Base-by-base conservation (phyloP, 2,329 filamentous ascomycete species). In the Achaetomium macrosporum region DNA sequence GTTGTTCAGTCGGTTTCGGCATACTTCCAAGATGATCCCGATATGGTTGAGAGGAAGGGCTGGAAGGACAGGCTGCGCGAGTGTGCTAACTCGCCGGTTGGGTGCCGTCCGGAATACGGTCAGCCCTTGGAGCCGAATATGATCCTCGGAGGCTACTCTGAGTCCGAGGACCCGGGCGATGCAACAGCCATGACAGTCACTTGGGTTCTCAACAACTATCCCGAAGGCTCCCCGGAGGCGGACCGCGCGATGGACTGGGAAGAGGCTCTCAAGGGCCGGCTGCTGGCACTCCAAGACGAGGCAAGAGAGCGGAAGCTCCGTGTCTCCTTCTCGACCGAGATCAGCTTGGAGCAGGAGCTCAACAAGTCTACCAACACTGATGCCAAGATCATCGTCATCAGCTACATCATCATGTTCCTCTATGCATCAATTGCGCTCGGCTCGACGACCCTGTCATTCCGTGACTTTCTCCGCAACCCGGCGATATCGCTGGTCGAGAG, bases 351-450 rank as follows among this genome's bases (percentile, higher is more conserved):
- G 67, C 81, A 96, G 66, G 93, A 99, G 66, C 77, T 99, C 53
- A 99, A 96, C 75, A 96, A 97, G 72, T 95, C 90, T 36, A 96
- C 90, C 46, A 99, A 99, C 69, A 97, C 93, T 0, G 93, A 99
- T 69, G 95, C 92, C 42, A 96, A 92, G 69, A 99, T 99, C 63
- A 84, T 99, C 20, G 83, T 92, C 50, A 86, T 99, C 70, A 97
- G 92, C 76, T 99, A 99, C 71, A 79, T 97, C 58, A 89, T 96
- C 73, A 99, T 99, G 93, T 99, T 99, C 70, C 73, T 99, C 57
- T 99, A 99, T 66, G 93, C 91, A 4, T 97, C 92, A 6, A 73
- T 99, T 49, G 91, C 93, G 0, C 77, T 99, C 0, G 93, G 93
- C 0, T 96, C 91, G 1, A 93, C 88, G 0, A 90, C 87, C 6